Evolutionary conservation across 1,284 basidiomycete species (phyloP).

Genomic region (Schizophyllum commune): DNA sequence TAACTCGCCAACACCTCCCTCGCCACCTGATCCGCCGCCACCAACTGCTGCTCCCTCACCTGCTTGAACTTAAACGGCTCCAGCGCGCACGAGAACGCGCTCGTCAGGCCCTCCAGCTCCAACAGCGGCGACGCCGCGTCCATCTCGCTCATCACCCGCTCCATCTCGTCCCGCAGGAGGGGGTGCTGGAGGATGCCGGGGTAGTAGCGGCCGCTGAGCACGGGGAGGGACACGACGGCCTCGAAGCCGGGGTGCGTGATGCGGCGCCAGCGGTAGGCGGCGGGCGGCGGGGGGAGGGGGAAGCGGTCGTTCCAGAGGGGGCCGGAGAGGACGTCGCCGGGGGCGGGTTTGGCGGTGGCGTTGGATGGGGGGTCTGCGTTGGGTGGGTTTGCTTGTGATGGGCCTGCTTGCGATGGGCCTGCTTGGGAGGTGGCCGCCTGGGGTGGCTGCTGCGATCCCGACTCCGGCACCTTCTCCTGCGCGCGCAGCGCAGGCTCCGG

Average conservation of each 20-base stretch:
- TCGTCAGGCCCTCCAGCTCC: conserved; percentile 59
- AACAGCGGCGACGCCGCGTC: conserved; percentile 41
- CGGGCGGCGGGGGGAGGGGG: conserved; percentile 51
- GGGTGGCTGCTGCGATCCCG: too few relatives aligned
- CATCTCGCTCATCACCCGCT: conserved; percentile 18
- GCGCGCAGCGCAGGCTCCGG: conserved; percentile 8
- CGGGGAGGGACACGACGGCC: conserved; percentile 52
- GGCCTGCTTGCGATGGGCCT: too few relatives aligned
- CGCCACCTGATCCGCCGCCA: conserved; percentile 45
- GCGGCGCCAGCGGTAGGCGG: conserved; percentile 58
- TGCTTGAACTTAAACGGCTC: conserved; percentile 49
- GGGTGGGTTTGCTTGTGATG: too few relatives aligned
- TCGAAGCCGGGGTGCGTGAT: conserved; percentile 59
- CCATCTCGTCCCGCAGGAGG: conserved; percentile 36
- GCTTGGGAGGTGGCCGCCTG: too few relatives aligned
- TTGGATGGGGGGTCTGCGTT: too few relatives aligned
- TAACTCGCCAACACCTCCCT: conserved; percentile 30
- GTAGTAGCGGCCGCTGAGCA: conserved; percentile 72
- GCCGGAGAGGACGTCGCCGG: neutral
- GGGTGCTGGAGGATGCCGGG: conserved; percentile 58
- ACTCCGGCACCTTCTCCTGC: neutral
- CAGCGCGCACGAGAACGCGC: conserved; percentile 56
- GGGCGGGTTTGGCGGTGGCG: neutral
- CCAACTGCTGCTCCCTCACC: conserved; percentile 44
- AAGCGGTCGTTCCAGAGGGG: conserved; percentile 17